phyloP scores from a whole-genome alignment of 345 rosid genomes.

The Linum usitatissimum region DNA sequence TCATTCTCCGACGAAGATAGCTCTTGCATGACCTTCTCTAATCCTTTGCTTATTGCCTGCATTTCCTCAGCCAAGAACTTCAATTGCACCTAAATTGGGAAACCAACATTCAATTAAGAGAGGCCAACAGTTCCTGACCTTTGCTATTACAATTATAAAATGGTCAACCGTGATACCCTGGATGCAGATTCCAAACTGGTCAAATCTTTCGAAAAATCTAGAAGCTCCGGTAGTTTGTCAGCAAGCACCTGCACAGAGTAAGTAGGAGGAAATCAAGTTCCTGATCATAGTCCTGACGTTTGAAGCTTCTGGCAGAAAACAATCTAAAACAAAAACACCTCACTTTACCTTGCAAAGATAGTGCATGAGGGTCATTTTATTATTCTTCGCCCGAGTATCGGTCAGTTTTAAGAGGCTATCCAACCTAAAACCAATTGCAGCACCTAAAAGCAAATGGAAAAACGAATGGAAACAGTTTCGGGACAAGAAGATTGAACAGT shows the following conservation, averaged over 20 bases:
- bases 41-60: constrained; percentile 95
- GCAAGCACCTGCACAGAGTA: constrained; percentile 55
- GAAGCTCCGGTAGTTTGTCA: constrained; percentile 74
- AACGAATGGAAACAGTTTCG: neutral
- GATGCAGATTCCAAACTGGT: constrained; percentile 61
- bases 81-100: constrained; percentile 61
- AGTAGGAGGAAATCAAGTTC: constrained; percentile 11
- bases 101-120: constrained; percentile 12
- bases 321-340: neutral
- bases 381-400: constrained; percentile 80
- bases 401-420: constrained; percentile 94
- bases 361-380: constrained; percentile 92
- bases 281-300: neutral
- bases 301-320: neutral
- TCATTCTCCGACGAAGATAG: constrained; percentile 72
- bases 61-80: constrained; percentile 94
- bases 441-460: constrained; percentile 32
- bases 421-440: constrained; percentile 83
- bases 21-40: constrained; percentile 86
- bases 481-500: neutral
- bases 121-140: neutral
- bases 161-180: constrained; percentile 34
- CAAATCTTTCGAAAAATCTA: constrained; percentile 67
- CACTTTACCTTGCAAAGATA: constrained; percentile 83
- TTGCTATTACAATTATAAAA: neutral